Conservation (phyloP, 805 yeast genomes). For the Saccharomycopsis vini region DNA sequence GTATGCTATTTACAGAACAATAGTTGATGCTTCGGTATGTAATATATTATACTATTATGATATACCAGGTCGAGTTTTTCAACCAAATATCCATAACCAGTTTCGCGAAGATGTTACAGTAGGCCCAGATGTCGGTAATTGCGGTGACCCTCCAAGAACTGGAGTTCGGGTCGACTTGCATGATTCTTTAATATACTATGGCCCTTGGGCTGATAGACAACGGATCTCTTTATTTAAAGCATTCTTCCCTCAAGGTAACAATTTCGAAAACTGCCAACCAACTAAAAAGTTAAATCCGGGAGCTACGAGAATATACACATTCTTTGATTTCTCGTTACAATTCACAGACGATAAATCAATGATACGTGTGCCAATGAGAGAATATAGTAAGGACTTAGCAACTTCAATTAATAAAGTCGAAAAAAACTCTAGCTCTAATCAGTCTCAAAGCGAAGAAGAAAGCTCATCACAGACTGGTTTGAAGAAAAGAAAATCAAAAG, state of each 20-base stretch:
- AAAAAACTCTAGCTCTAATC: too few species aligned
- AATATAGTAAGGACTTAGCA: slow-evolving; percentile 58
- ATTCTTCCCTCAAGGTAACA: slow-evolving; percentile 52
- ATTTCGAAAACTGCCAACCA: slow-evolving; percentile 45
- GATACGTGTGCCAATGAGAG: slow-evolving; percentile 75
- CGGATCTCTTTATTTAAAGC: slow-evolving; percentile 52
- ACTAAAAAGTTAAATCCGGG: slow-evolving; percentile 39
- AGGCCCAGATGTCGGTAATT: slow-evolving; percentile 50
- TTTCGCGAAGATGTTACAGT: slow-evolving; percentile 20
- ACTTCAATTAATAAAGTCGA: slow-evolving; percentile 4
- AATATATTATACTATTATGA: slow-evolving; percentile 61
- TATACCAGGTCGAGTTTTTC: slow-evolving; percentile 49
- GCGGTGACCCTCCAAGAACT: slow-evolving; percentile 48
- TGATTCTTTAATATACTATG: slow-evolving; percentile 67
- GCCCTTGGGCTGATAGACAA: slow-evolving; percentile 95
- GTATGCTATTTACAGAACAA: slow-evolving; percentile 70
- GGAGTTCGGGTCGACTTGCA: slow-evolving; percentile 54
- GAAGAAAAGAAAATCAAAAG: not conserved
- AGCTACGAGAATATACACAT: slow-evolving; percentile 42
- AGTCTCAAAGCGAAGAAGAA: slow-evolving; percentile 2
- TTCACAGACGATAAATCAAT: slow-evolving; percentile 54
- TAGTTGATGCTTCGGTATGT: slow-evolving; percentile 52
- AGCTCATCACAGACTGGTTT: not conserved
- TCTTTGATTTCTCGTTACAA: slow-evolving; percentile 45
- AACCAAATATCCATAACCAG: slow-evolving; percentile 14